phyloP scores from a whole-genome alignment of 495 filamentous ascomycete genomes.

The Physcia stellaris region DNA sequence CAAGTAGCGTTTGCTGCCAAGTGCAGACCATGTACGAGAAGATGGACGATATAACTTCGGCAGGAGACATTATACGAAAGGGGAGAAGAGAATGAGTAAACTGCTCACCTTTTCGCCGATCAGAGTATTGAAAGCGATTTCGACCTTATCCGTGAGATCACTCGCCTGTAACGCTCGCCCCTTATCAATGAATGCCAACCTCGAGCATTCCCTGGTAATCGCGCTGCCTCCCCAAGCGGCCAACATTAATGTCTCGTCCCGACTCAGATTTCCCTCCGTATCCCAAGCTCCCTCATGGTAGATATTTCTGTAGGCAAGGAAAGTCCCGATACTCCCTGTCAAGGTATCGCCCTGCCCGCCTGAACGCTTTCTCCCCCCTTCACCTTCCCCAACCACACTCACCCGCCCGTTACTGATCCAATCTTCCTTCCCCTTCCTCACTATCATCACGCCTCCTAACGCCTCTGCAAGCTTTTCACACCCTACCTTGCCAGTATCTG shows the following conservation, averaged over 20 bases:
- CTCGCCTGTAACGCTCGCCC: slow-evolving; percentile 86
- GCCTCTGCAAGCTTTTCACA: slow-evolving; percentile 63
- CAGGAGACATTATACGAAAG: too few relatives aligned
- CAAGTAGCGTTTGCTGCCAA: too few relatives aligned
- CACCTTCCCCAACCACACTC: slow-evolving; percentile 57
- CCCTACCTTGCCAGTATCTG: slow-evolving; percentile 26
- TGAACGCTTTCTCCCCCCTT: slow-evolving; percentile 76
- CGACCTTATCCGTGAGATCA: slow-evolving; percentile 86
- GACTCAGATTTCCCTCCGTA: slow-evolving; percentile 30
- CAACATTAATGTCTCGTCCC: slow-evolving; percentile 54
- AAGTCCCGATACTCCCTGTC: slow-evolving; percentile 76
- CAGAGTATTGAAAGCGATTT: slow-evolving; percentile 64
- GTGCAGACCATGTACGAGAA: too few relatives aligned
- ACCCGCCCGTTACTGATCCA: slow-evolving; percentile 69
- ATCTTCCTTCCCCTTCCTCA: slow-evolving; percentile 83
- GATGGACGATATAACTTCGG: too few relatives aligned
- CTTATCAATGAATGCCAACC: slow-evolving; percentile 73
- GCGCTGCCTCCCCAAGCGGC: slow-evolving; percentile 77
- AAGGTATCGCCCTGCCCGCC: slow-evolving; percentile 95
- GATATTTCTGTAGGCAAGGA: slow-evolving; percentile 74
- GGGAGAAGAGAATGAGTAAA: too few relatives aligned
- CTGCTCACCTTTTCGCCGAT: slow-evolving; percentile 45
- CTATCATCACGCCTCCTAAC: slow-evolving; percentile 76
- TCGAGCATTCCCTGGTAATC: slow-evolving; percentile 83
- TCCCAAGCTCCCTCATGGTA: slow-evolving; percentile 79